phyloP scores from a whole-genome alignment of 1,139 yeast species.

The Arxiozyma slooffiae region DNA sequence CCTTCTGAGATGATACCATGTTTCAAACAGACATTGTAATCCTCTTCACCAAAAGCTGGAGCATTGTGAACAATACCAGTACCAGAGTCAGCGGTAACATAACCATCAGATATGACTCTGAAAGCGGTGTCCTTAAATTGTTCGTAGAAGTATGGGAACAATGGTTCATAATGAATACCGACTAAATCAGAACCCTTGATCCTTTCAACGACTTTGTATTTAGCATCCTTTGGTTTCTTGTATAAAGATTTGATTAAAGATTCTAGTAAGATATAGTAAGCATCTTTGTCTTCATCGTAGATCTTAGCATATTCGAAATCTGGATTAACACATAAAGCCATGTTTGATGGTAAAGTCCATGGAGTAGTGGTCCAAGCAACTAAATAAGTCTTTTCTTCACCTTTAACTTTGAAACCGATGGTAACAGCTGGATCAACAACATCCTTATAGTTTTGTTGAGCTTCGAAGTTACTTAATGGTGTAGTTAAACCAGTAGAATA shows the following conservation, averaged over 20 bases:
- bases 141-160: conserved; percentile 71
- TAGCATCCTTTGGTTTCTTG: conserved; percentile 89
- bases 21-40: conserved; percentile 71
- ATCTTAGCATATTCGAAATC: conserved; percentile 85
- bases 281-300: conserved; percentile 75
- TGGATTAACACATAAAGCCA: conserved; percentile 87
- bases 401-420: conserved; percentile 72
- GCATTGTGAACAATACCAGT: conserved; percentile 98
- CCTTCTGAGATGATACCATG: conserved; percentile 67
- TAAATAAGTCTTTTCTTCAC: conserved; percentile 69
- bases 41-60: conserved; percentile 99
- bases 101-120: conserved; percentile 69
- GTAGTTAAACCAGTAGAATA: conserved; percentile 96
- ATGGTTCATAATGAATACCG: conserved; percentile 73
- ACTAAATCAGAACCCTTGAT: conserved; percentile 69
- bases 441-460: conserved; percentile 95
- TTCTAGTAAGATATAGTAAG: conserved; percentile 75
- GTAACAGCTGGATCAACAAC: conserved; percentile 96
- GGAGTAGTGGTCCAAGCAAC: conserved; percentile 99
- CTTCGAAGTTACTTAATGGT: conserved; percentile 94
- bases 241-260: conserved; percentile 68
- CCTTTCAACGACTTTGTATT: conserved; percentile 71
- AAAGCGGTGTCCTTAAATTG: conserved; percentile 68
- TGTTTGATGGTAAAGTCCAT: conserved; percentile 95
- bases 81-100: conserved; percentile 91